Conservation (phyloP, 2,329 filamentous ascomycete genomes). For the Dothideomycetes sp. region DNA sequence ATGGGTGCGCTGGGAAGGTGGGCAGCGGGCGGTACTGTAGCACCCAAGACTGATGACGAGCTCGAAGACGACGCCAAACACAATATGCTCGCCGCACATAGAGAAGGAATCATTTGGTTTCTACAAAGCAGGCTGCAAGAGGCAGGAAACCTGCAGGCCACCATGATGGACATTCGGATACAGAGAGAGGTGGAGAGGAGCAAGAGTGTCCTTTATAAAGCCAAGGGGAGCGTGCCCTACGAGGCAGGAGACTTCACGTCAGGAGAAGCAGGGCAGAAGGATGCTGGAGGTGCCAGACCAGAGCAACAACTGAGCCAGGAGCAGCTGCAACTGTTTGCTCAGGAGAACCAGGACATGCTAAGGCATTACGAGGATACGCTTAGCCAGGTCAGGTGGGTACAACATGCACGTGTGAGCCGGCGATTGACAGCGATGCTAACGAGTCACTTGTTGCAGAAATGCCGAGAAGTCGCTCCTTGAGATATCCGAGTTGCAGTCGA, state of each 20-base stretch:
- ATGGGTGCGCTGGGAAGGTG: slow-evolving; percentile 58
- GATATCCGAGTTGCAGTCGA: slow-evolving; percentile 83
- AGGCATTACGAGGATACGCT: slow-evolving; percentile 90
- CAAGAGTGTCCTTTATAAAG: slow-evolving; percentile 71
- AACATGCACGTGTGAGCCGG: neutral
- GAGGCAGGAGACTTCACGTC: neutral
- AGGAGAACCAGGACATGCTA: slow-evolving; percentile 86
- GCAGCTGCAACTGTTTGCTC: slow-evolving; percentile 85
- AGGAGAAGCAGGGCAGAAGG: neutral
- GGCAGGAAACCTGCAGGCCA: slow-evolving; percentile 67
- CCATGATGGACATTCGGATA: slow-evolving; percentile 87
- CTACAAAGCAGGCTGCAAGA: slow-evolving; percentile 64
- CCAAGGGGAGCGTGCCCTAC: slow-evolving; percentile 24
- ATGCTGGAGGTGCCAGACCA: slow-evolving; percentile 3
- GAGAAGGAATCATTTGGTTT: slow-evolving; percentile 78
- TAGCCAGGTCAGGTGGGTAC: slow-evolving; percentile 80
- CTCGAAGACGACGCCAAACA: slow-evolving; percentile 58
- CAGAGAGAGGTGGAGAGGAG: slow-evolving; percentile 80
- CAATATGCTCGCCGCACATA: slow-evolving; percentile 55
- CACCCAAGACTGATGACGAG: slow-evolving; percentile 54
- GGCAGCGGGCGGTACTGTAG: slow-evolving; percentile 46
- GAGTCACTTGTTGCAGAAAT: too few species aligned
- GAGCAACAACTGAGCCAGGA: slow-evolving; percentile 39
- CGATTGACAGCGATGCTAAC: slow-evolving; percentile 2
- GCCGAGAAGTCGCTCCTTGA: slow-evolving; percentile 86